phyloP scores from a whole-genome alignment of 2,329 filamentous ascomycete species.

The Ophidiomyces ophidiicola region DNA sequence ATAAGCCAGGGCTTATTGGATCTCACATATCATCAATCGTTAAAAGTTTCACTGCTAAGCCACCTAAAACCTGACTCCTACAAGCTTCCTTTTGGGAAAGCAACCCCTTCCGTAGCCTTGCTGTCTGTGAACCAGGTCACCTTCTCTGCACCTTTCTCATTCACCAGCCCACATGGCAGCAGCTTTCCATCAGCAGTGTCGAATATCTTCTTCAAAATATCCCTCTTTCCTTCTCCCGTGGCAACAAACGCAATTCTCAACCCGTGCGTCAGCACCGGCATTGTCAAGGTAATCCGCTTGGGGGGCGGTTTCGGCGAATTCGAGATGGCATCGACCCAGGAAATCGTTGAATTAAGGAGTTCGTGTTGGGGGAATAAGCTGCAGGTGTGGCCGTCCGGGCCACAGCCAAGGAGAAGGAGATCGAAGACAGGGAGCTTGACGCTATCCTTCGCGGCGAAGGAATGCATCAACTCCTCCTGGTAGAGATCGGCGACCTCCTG shows the following conservation, averaged over 20 bases:
- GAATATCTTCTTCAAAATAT: constrained; percentile 85
- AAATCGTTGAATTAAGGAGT: constrained; percentile 70
- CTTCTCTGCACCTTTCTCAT: constrained; percentile 68
- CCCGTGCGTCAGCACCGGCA: constrained; percentile 81
- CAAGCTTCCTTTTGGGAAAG: constrained; percentile 62
- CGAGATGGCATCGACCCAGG: constrained; percentile 85
- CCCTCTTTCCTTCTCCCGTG: constrained; percentile 79
- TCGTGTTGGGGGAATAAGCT: constrained; percentile 85
- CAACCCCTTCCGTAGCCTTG: constrained; percentile 71
- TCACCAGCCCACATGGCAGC: constrained; percentile 78
- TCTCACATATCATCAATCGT: too few relatives aligned
- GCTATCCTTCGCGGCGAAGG: constrained; percentile 83
- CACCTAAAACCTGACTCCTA: constrained; percentile 23
- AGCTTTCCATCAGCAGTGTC: constrained; percentile 58
- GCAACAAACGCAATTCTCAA: constrained; percentile 83
- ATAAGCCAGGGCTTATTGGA: too few relatives aligned
- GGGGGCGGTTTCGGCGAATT: constrained; percentile 93
- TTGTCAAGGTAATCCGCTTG: constrained; percentile 77
- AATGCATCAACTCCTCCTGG: constrained; percentile 71
- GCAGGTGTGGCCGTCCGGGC: constrained; percentile 94
- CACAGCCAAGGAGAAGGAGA: constrained; percentile 81
- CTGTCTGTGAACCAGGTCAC: constrained; percentile 93
- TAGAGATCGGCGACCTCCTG: constrained; percentile 92
- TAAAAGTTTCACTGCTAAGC: neutral
- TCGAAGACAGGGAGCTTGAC: constrained; percentile 94